Evolutionary conservation across 306 rosid genomes (phyloP).

Genomic region (Ziziphus jujuba): DNA sequence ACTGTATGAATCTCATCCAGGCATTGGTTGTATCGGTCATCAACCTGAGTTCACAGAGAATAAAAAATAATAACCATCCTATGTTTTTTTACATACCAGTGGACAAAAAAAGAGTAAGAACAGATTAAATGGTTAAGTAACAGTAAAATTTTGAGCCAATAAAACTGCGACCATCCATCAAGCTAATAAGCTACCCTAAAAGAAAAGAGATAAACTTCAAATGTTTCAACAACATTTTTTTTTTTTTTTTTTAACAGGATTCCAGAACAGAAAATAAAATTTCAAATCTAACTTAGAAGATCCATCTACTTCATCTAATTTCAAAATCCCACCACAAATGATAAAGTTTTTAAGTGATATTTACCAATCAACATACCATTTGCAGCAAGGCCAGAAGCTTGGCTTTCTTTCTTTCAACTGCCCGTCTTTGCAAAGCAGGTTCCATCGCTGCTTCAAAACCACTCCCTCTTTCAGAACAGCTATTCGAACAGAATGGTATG

Average conservation of each 20-base stretch:
- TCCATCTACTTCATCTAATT: too few relatives aligned
- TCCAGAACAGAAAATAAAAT: too few relatives aligned
- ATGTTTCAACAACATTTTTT: too few relatives aligned
- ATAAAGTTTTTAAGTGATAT: too few relatives aligned
- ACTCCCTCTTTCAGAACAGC: conserved; percentile 8
- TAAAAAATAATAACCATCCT: not conserved
- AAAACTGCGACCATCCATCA: too few relatives aligned
- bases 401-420: conserved; percentile 58
- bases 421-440: conserved; percentile 33
- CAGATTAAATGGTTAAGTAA: not conserved
- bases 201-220: too few relatives aligned
- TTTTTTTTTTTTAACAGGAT: too few relatives aligned
- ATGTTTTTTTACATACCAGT: not conserved
- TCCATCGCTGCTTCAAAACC: conserved; percentile 33
- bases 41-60: conserved; percentile 51
- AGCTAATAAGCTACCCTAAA: too few relatives aligned
- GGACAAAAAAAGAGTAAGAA: not conserved
- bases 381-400: conserved; percentile 70
- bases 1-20: conserved; percentile 83
- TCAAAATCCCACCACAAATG: too few relatives aligned
- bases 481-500: conserved; percentile 17
- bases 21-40: conserved; percentile 68
- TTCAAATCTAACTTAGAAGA: too few relatives aligned
- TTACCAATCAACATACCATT: conserved; percentile 69
- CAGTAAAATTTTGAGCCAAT: too few relatives aligned